Conservation (phyloP, 2,329 filamentous ascomycete genomes). For the Leptographium radiaticola region DNA sequence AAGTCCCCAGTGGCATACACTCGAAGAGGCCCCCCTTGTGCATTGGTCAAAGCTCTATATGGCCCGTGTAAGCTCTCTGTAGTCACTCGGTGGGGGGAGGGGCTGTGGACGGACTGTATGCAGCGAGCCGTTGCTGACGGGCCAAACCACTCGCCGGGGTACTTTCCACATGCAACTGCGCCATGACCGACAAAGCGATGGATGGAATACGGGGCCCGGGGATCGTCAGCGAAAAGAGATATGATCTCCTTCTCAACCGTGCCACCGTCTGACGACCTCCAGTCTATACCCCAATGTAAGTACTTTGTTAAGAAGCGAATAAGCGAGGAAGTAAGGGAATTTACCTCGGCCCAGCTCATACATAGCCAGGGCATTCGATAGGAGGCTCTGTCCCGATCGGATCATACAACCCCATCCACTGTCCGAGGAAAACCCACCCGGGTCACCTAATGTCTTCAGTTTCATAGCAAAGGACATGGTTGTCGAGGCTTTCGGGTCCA, state of each 20-base stretch:
- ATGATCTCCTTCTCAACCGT: constrained; percentile 58
- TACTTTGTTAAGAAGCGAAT: not conserved
- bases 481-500: constrained; percentile 55
- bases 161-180: constrained; percentile 76
- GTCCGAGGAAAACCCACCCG: constrained; percentile 77
- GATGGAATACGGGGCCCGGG: constrained; percentile 79
- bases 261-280: constrained; percentile 51
- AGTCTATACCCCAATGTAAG: constrained; percentile 34
- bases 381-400: constrained; percentile 79
- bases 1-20: constrained; percentile 87
- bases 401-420: constrained; percentile 99
- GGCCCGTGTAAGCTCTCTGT: not conserved
- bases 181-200: constrained; percentile 89
- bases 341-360: constrained; percentile 67
- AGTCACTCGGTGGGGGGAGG: not conserved
- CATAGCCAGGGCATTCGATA: constrained; percentile 72
- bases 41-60: constrained; percentile 58
- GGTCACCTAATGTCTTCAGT: constrained; percentile 65
- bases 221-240: constrained; percentile 75
- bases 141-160: constrained; percentile 96
- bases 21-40: constrained; percentile 50
- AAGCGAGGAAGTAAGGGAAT: constrained; percentile 5
- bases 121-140: constrained; percentile 92
- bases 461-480: constrained; percentile 74
- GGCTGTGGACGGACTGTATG: constrained; percentile 56